A percentile compares a stretch with the other conserved stretches of the same genome.
Conservation (phyloP, 306 rosid genomes). For the Lathyrus tuberosus region DNA sequence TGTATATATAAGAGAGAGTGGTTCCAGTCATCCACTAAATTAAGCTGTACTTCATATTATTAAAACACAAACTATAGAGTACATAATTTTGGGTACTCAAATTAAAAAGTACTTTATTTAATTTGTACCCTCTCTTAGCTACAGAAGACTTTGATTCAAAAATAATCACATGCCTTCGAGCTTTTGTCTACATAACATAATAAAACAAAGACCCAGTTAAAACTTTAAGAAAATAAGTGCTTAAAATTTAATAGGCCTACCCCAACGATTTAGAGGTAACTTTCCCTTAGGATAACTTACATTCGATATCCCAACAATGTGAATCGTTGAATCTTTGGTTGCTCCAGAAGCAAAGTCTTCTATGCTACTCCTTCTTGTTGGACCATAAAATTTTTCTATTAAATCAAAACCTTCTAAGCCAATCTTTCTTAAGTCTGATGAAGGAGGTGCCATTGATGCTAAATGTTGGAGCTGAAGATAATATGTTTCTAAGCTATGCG, state of each 20-base stretch:
- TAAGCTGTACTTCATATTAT: too few relatives aligned
- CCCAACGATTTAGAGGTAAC: slow-evolving; percentile 38
- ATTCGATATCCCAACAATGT: not conserved
- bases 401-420: slow-evolving; percentile 43
- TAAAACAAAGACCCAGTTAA: not conserved
- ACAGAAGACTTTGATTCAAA: slow-evolving; percentile 26
- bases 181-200: slow-evolving; percentile 15
- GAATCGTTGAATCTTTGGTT: not conserved
- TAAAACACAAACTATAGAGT: slow-evolving; percentile 11
- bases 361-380: slow-evolving; percentile 6
- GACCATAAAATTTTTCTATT: slow-evolving; percentile 36
- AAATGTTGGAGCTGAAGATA: not conserved
- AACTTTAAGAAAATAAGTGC: not conserved
- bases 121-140: slow-evolving; percentile 12
- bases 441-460: slow-evolving; percentile 22
- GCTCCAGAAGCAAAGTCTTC: not conserved
- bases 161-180: slow-evolving; percentile 22
- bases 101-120: not conserved
- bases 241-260: slow-evolving; percentile 33
- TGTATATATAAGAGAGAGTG: too few relatives aligned
- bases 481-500: not conserved
- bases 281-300: slow-evolving; percentile 28
- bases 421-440: slow-evolving; percentile 33
- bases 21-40: too few relatives aligned
- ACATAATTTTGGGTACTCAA: not conserved